Evolutionary conservation across 2,329 filamentous ascomycete species (phyloP).

Genomic region (Fusarium oligoseptatum): DNA sequence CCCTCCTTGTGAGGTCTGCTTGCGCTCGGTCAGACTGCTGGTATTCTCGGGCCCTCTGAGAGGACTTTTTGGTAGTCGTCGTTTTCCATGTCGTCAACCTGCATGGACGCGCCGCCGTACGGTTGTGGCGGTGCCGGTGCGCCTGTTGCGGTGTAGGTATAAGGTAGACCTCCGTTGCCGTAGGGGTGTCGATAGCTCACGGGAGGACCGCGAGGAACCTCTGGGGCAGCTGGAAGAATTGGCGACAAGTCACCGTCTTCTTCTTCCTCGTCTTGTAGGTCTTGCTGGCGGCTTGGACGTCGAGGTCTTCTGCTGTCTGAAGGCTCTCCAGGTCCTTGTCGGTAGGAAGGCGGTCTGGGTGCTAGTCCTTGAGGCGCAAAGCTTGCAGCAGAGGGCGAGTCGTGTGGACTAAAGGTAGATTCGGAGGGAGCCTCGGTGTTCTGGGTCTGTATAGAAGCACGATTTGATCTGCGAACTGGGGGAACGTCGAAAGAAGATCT

Average conservation of each 20-base stretch:
- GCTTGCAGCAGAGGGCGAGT: constrained; percentile 66
- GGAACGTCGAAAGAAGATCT: constrained; percentile 53
- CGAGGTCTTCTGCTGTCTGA: constrained; percentile 60
- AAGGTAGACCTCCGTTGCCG: constrained; percentile 44
- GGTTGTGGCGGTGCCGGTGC: constrained; percentile 18
- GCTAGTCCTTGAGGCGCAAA: constrained; percentile 67
- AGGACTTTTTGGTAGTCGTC: constrained; percentile 44
- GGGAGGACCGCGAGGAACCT: constrained; percentile 71
- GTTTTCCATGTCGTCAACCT: constrained; percentile 44
- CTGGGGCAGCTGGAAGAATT: constrained; percentile 67
- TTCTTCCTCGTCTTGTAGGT: constrained; percentile 55
- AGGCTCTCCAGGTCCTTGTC: constrained; percentile 57
- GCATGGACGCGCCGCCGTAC: constrained; percentile 23
- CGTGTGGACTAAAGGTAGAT: constrained; percentile 70
- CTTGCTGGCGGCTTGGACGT: constrained; percentile 50
- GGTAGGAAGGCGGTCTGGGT: constrained; percentile 70
- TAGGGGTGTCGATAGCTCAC: constrained; percentile 67
- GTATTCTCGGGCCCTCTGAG: constrained; percentile 33
- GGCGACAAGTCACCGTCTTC: constrained; percentile 52
- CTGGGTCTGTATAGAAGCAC: constrained; percentile 68
- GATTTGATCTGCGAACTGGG: constrained; percentile 61
- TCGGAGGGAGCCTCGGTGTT: constrained; percentile 68
- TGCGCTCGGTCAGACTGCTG: constrained; percentile 35
- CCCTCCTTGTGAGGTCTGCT: constrained; percentile 42
- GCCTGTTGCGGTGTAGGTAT: constrained; percentile 38